A percentile compares a stretch with the other conserved stretches of the same genome.
phyloP scores from a whole-genome alignment of 2,329 filamentous ascomycete species.

The Tolypocladium endophyticum region DNA sequence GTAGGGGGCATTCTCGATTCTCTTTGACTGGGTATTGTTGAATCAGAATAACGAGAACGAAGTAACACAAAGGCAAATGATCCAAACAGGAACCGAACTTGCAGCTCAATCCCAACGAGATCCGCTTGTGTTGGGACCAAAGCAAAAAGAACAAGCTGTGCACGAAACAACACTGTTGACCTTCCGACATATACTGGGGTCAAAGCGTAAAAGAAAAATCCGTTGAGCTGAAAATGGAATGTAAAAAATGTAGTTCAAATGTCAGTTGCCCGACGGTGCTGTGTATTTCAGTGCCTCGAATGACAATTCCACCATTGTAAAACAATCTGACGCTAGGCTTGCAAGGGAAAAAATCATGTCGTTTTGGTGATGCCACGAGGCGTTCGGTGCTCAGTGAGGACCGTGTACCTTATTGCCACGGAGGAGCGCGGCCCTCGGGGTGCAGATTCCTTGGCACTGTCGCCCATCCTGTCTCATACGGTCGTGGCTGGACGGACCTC shows the following conservation, averaged over 20 bases:
- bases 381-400: neutral
- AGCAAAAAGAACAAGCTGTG: neutral
- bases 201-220: neutral
- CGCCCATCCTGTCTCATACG: constrained; percentile 25
- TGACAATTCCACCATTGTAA: neutral
- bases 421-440: constrained; percentile 8
- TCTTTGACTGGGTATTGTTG: constrained; percentile 2
- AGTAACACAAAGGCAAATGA: neutral
- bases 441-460: constrained; percentile 15
- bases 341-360: neutral
- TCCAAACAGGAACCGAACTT: neutral
- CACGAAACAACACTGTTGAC: neutral
- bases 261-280: constrained; percentile 9
- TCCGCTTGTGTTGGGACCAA: neutral
- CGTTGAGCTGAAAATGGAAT: neutral
- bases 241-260: constrained; percentile 2
- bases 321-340: no score
- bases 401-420: neutral
- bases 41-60: neutral
- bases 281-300: constrained; percentile 6
- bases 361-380: neutral
- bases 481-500: constrained; percentile 19
- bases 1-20: neutral
- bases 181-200: neutral
- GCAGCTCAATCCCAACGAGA: no score